Conservation (phyloP, 2,329 filamentous ascomycete genomes). For the Fusarium illudens region DNA sequence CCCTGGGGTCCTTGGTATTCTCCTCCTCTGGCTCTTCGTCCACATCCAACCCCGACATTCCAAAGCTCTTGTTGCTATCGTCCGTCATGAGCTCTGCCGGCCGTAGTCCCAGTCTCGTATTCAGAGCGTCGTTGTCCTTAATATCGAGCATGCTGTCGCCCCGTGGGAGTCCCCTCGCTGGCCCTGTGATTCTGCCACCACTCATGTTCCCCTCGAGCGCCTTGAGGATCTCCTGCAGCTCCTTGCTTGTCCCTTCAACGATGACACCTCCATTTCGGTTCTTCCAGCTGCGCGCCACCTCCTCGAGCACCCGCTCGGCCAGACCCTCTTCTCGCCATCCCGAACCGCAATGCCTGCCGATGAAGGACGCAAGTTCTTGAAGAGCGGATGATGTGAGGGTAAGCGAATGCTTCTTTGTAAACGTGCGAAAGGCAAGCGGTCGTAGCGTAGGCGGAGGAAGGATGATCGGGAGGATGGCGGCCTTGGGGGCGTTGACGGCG, state of each 20-base stretch:
- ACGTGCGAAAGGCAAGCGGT: constrained; percentile 91
- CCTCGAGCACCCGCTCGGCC: constrained; percentile 90
- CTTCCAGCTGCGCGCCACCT: constrained; percentile 92
- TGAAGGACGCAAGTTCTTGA: constrained; percentile 84
- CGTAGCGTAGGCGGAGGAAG: constrained; percentile 87
- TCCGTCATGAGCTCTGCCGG: constrained; percentile 59
- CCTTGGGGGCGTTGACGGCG: constrained; percentile 60
- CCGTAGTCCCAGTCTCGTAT: constrained; percentile 65
- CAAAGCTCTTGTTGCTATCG: constrained; percentile 73
- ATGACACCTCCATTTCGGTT: constrained; percentile 88
- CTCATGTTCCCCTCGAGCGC: constrained; percentile 87
- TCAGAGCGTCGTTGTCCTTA: constrained; percentile 60
- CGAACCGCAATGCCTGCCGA: constrained; percentile 92
- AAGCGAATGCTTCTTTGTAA: constrained; percentile 97
- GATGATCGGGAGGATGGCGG: constrained; percentile 84
- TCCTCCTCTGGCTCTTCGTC: constrained; percentile 66
- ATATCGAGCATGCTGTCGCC: constrained; percentile 71
- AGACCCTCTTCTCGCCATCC: constrained; percentile 96
- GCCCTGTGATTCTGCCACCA: constrained; percentile 74
- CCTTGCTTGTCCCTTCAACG: constrained; percentile 80
- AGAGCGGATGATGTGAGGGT: constrained; percentile 89
- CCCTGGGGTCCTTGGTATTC: constrained; percentile 71
- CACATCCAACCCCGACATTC: constrained; percentile 61
- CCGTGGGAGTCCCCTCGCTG: constrained; percentile 59
- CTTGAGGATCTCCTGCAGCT: constrained; percentile 84